Conservation (phyloP, 1,139 yeast genomes). For the Debaryomycetaceae sp. region DNA sequence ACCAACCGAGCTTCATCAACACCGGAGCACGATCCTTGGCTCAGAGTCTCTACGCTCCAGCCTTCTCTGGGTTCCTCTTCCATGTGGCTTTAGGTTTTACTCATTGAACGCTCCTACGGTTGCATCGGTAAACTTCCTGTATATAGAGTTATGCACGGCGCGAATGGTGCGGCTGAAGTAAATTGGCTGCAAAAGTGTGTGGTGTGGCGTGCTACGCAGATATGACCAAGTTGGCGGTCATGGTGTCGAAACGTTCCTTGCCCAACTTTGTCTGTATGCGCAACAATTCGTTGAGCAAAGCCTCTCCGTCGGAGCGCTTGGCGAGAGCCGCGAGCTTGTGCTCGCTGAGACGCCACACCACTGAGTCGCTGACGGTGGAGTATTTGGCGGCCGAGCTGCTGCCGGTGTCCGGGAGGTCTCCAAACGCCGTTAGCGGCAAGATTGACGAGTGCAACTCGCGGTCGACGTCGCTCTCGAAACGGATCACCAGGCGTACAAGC, state of each 20-base stretch:
- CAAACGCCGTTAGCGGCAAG: conserved; percentile 88
- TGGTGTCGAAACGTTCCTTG: conserved; percentile 69
- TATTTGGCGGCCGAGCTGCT: conserved; percentile 37
- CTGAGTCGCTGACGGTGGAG: conserved; percentile 50
- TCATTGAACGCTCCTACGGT: too few relatives aligned
- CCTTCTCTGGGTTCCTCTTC: too few relatives aligned
- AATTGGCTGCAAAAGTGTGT: too few relatives aligned
- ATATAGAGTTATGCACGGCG: too few relatives aligned
- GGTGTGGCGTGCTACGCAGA: conserved; percentile 40
- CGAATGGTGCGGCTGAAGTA: too few relatives aligned
- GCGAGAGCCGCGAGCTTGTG: conserved; percentile 41
- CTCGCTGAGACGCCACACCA: conserved; percentile 67
- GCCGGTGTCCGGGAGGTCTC: conserved; percentile 47
- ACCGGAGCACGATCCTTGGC: too few relatives aligned
- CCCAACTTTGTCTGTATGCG: conserved; percentile 61
- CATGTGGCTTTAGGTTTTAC: too few relatives aligned
- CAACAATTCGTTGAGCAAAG: conserved; percentile 65
- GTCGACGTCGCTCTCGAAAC: conserved; percentile 43
- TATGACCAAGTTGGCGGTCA: conserved; percentile 65
- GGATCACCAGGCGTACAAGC: conserved; percentile 57
- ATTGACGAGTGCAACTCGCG: conserved; percentile 70
- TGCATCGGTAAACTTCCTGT: too few relatives aligned
- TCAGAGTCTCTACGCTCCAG: too few relatives aligned
- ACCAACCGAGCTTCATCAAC: too few relatives aligned
- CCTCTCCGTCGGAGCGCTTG: conserved; percentile 39